Percentiles rank a stretch among this genome's conserved stretches.
These are phyloP conservation scores for Gloeophyllum trabeum DNA, from an alignment of 768 basidiomycete species.

Conservation along the genomic window DNA sequence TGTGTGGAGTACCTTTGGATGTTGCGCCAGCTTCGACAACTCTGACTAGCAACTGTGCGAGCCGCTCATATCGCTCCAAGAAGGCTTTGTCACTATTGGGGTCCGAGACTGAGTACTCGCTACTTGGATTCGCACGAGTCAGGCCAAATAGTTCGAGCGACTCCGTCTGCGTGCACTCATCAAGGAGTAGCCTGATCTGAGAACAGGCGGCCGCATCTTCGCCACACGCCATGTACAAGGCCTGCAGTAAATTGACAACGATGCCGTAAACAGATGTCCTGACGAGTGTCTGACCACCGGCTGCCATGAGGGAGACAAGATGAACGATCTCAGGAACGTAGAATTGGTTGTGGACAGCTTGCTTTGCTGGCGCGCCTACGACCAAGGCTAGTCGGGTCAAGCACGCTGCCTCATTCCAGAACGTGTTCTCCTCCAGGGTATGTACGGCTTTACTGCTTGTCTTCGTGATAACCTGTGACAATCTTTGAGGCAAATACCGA, in stretches of 20 bases:
- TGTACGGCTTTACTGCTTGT: constrained; percentile 53
- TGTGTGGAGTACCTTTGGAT: constrained; percentile 41
- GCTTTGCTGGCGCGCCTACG: constrained; percentile 55
- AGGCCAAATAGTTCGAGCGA: constrained; percentile 69
- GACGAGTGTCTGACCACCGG: constrained; percentile 60
- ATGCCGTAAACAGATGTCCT: constrained; percentile 78
- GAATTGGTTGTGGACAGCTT: constrained; percentile 56
- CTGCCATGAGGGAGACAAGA: constrained; percentile 66
- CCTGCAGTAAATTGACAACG: constrained; percentile 73
- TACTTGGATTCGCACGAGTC: constrained; percentile 43
- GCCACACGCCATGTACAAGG: constrained; percentile 47
- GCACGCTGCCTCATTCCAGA: constrained; percentile 76
- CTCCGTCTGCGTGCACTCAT: constrained; percentile 43
- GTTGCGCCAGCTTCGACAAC: constrained; percentile 57
- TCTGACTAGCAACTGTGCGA: constrained; percentile 51
- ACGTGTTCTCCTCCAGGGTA: constrained; percentile 55
- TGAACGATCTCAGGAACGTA: constrained; percentile 81
- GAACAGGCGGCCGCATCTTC: constrained; percentile 45
- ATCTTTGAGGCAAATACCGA: background rate
- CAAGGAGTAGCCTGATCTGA: constrained; percentile 51
- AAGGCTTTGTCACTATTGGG: constrained; percentile 37
- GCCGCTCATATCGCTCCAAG: constrained; percentile 55
- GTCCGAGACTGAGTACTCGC: constrained; percentile 57
- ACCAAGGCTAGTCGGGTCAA: constrained; percentile 67
- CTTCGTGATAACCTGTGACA: constrained; percentile 55